Evolutionary conservation across 2,329 filamentous ascomycete species (phyloP), one percentile per base, ranked within the genome.

Genomic region (Graphilbum ipis-grandicollis): DNA sequence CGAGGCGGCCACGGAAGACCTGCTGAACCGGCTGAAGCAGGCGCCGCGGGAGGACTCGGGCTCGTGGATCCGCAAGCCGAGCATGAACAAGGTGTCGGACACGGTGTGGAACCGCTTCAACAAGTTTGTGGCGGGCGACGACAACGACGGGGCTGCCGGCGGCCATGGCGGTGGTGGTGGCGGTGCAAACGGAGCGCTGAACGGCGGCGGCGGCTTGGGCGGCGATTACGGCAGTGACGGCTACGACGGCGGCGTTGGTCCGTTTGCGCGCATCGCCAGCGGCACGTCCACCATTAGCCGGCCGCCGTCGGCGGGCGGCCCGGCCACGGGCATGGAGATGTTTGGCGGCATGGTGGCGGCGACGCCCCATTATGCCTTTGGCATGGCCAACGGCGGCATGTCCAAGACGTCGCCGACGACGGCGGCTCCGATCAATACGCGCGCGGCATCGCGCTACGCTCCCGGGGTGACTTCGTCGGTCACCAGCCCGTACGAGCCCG

Each of bases 61-160:
- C 17, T 88, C 85, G 2, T 93, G 88, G 83, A 90, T 98, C 36
- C 79, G 84, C 1, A 93, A 90, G 55, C 85, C 88, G 7, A 94
- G 75, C 54, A 92, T 96, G 71, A 86, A 92, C 55, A 93, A 92
- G 56, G 84, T 96, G 0, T 90, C 86, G 2, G 85, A 80, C 42
- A 84, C 80, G 25, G 74, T 96, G 52, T 86, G 84, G 70, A 85
- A 76, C 44, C 84, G 80, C 41, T 94, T 99, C 58, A 96, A 86
- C 58, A 94, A 85, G 50, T 98, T 98, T 51, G 85, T 98, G 42
- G 76, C 81, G 36, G 92, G 90, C 13, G 88, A 94, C 41, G 88
- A 96, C 38, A 72, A 71, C 36, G 79, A 84, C 25, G 64, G 64
- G 9, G 72, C 69, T 1, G 66, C 66, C 37, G 23, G 63, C 37